phyloP scores from a whole-genome alignment of 805 yeast genomes.

The Zygosaccharomyces bailii region DNA sequence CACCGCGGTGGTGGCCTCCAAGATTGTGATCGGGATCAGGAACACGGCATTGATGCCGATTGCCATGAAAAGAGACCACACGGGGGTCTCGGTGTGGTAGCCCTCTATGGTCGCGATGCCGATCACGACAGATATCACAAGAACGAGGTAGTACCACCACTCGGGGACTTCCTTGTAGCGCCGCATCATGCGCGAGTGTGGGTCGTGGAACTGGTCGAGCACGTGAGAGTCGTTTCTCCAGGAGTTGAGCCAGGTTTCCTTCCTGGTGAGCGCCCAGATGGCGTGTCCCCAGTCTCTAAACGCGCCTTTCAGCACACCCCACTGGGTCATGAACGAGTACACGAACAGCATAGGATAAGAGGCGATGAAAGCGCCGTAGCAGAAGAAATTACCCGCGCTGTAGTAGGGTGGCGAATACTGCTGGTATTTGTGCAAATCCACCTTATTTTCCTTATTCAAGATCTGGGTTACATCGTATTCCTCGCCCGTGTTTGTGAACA shows the following conservation, averaged over 20 bases:
- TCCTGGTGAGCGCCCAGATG: slow-evolving; percentile 16
- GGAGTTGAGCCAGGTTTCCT: slow-evolving; percentile 25
- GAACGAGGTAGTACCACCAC: slow-evolving; percentile 44
- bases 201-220: slow-evolving; percentile 41
- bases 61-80: slow-evolving; percentile 56
- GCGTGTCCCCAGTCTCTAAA: slow-evolving; percentile 33
- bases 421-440: slow-evolving; percentile 48
- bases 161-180: slow-evolving; percentile 70
- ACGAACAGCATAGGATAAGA: slow-evolving; percentile 54
- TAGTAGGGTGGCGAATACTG: slow-evolving; percentile 65
- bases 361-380: slow-evolving; percentile 56
- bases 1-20: slow-evolving; percentile 64
- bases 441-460: slow-evolving; percentile 41
- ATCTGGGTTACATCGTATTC: slow-evolving; percentile 46
- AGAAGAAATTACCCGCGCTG: slow-evolving; percentile 57
- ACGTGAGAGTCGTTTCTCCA: slow-evolving; percentile 32
- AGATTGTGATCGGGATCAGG: slow-evolving; percentile 60
- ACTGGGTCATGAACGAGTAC: slow-evolving; percentile 46
- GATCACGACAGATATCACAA: slow-evolving; percentile 43
- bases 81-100: slow-evolving; percentile 50
- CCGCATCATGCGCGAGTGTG: slow-evolving; percentile 56
- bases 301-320: slow-evolving; percentile 39
- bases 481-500: slow-evolving; percentile 52
- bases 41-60: slow-evolving; percentile 48
- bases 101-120: slow-evolving; percentile 38